These are phyloP conservation scores for Castanea crenata DNA, from an alignment of 306 rosid species.

Conservation along the genomic window DNA sequence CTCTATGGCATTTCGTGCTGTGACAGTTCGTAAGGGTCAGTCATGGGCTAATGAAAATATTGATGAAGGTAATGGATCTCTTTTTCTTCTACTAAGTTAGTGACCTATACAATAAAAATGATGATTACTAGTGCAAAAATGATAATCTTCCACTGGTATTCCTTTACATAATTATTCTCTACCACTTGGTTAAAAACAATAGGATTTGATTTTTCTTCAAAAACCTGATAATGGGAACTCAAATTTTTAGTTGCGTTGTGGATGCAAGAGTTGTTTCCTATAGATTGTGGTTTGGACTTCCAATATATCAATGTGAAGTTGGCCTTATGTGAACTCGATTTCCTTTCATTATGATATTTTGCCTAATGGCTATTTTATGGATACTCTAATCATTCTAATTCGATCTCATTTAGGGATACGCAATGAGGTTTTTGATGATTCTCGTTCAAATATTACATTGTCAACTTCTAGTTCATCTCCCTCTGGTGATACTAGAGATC, in stretches of 20 bases:
- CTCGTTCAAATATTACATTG: conserved; percentile 51
- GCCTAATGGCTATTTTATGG: neutral
- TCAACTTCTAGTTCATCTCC: conserved; percentile 54
- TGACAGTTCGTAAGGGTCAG: conserved; percentile 73
- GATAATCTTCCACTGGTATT: neutral
- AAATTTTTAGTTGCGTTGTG: neutral
- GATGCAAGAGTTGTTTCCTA: neutral
- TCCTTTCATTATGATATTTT: neutral
- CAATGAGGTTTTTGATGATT: conserved; percentile 71
- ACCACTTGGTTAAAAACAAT: neutral
- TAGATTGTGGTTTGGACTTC: conserved; percentile 4
- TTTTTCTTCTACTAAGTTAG: neutral
- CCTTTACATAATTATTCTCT: neutral
- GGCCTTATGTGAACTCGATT: neutral
- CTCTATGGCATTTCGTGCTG: conserved; percentile 68
- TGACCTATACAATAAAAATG: neutral
- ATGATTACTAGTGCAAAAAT: neutral
- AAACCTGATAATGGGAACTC: neutral
- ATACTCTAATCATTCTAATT: conserved; percentile 12
- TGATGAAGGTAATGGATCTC: conserved; percentile 64
- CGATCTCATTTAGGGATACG: conserved; percentile 52
- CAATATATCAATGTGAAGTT: neutral
- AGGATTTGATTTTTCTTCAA: neutral
- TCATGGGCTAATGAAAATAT: conserved; percentile 83
- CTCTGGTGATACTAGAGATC: conserved; percentile 49